Percentiles rank a stretch among this genome's conserved stretches.
Evolutionary conservation across 1,284 basidiomycete species (phyloP).

Genomic region (Rhodotorula sp.): DNA sequence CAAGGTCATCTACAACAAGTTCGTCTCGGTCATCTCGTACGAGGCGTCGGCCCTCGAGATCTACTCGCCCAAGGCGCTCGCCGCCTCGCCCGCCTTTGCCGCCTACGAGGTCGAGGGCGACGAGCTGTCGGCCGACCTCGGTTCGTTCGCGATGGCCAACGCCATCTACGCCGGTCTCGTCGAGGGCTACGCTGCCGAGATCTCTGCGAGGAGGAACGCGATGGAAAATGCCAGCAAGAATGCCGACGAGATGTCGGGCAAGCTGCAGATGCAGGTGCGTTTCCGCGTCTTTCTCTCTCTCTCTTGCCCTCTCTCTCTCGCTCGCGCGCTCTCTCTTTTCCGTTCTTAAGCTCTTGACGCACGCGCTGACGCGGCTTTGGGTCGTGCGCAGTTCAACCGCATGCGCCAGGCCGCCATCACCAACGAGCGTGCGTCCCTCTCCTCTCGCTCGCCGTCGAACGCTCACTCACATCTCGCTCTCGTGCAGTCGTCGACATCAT

Average conservation of each 20-base stretch:
- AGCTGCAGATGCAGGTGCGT: constrained; percentile 67
- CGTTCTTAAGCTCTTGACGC: too few relatives aligned
- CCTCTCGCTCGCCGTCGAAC: too few relatives aligned
- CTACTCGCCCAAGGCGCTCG: constrained; percentile 75
- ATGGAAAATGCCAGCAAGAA: constrained; percentile 99
- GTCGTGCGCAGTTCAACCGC: constrained; percentile 68
- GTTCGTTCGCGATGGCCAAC: constrained; percentile 95
- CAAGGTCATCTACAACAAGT: constrained; percentile 92
- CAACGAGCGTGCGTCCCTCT: constrained; percentile 62
- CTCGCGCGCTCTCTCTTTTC: too few relatives aligned
- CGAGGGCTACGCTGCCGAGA: constrained; percentile 92
- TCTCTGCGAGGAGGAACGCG: constrained; percentile 74
- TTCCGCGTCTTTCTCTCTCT: too few relatives aligned
- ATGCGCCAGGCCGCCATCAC: constrained; percentile 98
- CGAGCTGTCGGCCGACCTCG: constrained; percentile 87
- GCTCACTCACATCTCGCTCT: not conserved
- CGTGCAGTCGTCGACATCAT: too few relatives aligned
- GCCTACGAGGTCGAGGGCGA: constrained; percentile 83
- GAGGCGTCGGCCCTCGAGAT: constrained; percentile 76
- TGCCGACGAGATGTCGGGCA: constrained; percentile 82
- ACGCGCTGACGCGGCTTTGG: not conserved
- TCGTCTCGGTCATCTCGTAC: constrained; percentile 86
- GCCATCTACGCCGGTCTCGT: constrained; percentile 92
- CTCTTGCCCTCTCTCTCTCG: not conserved
- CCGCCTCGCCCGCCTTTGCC: constrained; percentile 59